Conservation (phyloP, 2,329 filamentous ascomycete genomes). For the Acarospora socialis region DNA sequence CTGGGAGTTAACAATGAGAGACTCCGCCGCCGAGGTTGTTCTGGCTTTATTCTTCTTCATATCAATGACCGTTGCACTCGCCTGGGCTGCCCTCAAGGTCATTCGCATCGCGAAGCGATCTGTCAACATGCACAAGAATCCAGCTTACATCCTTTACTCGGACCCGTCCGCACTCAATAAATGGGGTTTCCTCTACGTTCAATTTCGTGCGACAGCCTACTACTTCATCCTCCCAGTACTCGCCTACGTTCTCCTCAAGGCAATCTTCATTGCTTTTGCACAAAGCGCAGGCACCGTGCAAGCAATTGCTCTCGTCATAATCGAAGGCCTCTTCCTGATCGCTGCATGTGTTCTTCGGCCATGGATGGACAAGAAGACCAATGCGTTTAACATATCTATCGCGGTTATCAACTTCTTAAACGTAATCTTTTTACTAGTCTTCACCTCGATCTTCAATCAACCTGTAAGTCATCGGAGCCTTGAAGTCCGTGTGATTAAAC, state of each 20-base stretch:
- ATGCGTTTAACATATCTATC: constrained; percentile 90
- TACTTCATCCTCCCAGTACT: constrained; percentile 81
- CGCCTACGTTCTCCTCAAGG: constrained; percentile 69
- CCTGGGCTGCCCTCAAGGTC: constrained; percentile 81
- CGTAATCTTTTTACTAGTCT: constrained; percentile 75
- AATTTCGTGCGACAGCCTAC: constrained; percentile 90
- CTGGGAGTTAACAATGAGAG: constrained; percentile 79
- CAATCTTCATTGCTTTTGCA: constrained; percentile 71
- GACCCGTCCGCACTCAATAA: constrained; percentile 91
- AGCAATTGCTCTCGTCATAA: constrained; percentile 66
- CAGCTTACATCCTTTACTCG: constrained; percentile 91
- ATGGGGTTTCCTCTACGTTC: constrained; percentile 95
- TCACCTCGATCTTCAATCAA: constrained; percentile 73
- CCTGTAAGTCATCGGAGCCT: constrained; percentile 45
- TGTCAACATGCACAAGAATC: constrained; percentile 84
- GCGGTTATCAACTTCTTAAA: constrained; percentile 82
- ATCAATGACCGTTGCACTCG: constrained; percentile 61
- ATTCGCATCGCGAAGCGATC: constrained; percentile 79
- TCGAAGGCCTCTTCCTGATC: constrained; percentile 68
- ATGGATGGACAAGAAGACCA: constrained; percentile 99
- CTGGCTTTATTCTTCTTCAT: constrained; percentile 81
- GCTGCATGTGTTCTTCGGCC: constrained; percentile 67
- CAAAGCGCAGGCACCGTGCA: constrained; percentile 60
- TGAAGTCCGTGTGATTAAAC: constrained; percentile 1
- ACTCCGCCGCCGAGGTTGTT: constrained; percentile 75